Conservation (phyloP, 2,329 filamentous ascomycete genomes). For the Massarina eburnea region DNA sequence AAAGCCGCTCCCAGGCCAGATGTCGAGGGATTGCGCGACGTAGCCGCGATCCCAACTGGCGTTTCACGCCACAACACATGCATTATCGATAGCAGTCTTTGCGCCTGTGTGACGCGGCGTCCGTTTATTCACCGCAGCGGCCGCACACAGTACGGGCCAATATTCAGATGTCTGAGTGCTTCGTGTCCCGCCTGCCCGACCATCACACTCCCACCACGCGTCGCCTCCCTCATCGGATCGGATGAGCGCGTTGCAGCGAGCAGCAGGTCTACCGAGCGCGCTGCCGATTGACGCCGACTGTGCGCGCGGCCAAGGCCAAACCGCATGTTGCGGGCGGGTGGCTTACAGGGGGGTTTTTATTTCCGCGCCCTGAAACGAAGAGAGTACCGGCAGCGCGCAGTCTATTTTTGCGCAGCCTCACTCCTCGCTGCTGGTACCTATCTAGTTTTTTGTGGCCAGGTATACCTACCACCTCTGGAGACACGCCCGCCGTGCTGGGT, state of each 20-base stretch:
- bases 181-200: too few relatives aligned
- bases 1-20: too few relatives aligned
- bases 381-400: constrained; percentile 6
- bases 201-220: too few relatives aligned
- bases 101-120: background rate
- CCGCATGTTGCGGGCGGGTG: constrained; percentile 6
- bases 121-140: background rate
- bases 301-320: constrained; percentile 2
- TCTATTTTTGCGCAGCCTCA: constrained; percentile 5
- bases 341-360: constrained; percentile 17
- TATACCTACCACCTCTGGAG: too few relatives aligned
- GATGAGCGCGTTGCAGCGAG: background rate
- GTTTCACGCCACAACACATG: constrained; percentile 8
- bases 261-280: background rate
- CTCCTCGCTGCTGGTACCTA: background rate
- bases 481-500: too few relatives aligned
- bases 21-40: too few relatives aligned
- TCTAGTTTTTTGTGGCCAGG: too few relatives aligned
- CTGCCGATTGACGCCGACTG: constrained; percentile 5
- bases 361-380: constrained; percentile 21
- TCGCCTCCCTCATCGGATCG: background rate
- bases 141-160: too few relatives aligned
- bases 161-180: background rate
- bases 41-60: too few relatives aligned
- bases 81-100: constrained; percentile 6